phyloP scores from a whole-genome alignment of 345 rosid genomes.

The Trapa bicornis region DNA sequence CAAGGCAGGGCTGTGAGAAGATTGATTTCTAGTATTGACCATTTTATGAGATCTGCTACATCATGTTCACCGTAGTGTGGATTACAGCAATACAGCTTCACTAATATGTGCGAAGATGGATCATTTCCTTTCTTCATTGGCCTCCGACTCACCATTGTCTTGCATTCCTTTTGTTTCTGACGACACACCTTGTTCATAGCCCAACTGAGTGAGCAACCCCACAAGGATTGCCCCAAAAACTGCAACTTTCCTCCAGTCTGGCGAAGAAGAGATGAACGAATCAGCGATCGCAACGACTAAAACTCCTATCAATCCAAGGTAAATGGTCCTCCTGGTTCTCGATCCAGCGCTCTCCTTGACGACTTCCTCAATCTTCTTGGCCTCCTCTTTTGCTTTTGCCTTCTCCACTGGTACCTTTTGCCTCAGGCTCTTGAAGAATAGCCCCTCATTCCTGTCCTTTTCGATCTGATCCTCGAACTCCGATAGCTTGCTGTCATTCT shows the following conservation, averaged over 20 bases:
- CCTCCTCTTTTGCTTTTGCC: conserved; percentile 52
- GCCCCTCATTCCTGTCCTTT: conserved; percentile 58
- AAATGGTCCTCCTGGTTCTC: conserved; percentile 44
- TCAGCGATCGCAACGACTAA: conserved; percentile 39
- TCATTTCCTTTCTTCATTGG: conserved; percentile 31
- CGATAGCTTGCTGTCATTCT: conserved; percentile 46
- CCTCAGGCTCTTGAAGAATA: conserved; percentile 75
- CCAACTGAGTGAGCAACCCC: conserved; percentile 53
- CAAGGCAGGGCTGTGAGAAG: background rate
- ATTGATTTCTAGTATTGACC: background rate
- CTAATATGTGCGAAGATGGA: background rate
- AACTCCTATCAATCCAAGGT: conserved; percentile 56
- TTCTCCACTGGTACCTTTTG: conserved; percentile 35
- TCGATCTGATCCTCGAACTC: conserved; percentile 65
- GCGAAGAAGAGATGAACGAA: conserved; percentile 39
- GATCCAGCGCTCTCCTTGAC: conserved; percentile 45
- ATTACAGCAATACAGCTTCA: background rate
- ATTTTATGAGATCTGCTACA: background rate
- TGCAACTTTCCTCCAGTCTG: conserved; percentile 78
- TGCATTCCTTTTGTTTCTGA: conserved; percentile 33
- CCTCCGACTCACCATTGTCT: conserved; percentile 18
- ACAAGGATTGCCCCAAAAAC: conserved; percentile 75
- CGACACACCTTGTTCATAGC: conserved; percentile 55
- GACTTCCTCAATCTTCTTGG: conserved; percentile 35
- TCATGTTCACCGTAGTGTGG: background rate